Conservation (phyloP, 2,329 filamentous ascomycete genomes). For the Knoxdaviesia proteae region DNA sequence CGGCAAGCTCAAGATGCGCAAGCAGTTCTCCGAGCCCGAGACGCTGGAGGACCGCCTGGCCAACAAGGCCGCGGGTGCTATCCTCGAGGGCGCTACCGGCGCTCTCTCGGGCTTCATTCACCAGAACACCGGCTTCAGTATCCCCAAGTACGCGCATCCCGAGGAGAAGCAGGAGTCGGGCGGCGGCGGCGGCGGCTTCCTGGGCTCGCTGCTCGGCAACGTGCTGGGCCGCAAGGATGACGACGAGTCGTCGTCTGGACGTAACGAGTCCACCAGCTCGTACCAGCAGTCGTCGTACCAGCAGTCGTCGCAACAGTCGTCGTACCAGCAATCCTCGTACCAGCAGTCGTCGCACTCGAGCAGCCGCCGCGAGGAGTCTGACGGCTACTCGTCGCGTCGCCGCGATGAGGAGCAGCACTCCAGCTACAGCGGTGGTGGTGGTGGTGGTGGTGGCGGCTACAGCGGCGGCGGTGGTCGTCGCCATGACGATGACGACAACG, state of each 20-base stretch:
- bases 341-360: conserved; percentile 11
- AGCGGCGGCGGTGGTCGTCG: conserved; percentile 7
- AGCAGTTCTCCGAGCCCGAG: conserved; percentile 29
- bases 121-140: conserved; percentile 22
- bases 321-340: conserved; percentile 1
- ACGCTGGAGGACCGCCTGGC: conserved; percentile 35
- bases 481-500: conserved; percentile 3
- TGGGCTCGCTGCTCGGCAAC: conserved; percentile 44
- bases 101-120: conserved; percentile 25
- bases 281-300: conserved; percentile 1
- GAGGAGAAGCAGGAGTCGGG: conserved; percentile 29
- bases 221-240: conserved; percentile 22
- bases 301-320: background rate
- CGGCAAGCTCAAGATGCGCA: conserved; percentile 61
- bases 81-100: conserved; percentile 36
- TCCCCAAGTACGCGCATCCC: conserved; percentile 12
- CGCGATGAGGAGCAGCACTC: conserved; percentile 30
- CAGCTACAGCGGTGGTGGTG: conserved; percentile 11
- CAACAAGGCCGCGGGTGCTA: conserved; percentile 30
- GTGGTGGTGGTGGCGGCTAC: conserved; percentile 8
- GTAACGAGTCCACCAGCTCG: too few species aligned
- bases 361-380: conserved; percentile 7
- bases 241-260: conserved; percentile 12
- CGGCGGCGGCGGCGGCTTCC: conserved; percentile 45
- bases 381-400: conserved; percentile 14